Percentiles rank a stretch among this genome's conserved stretches.
Evolutionary conservation across 495 filamentous ascomycete genomes (phyloP).

Genomic region (Penicillium silybi): DNA sequence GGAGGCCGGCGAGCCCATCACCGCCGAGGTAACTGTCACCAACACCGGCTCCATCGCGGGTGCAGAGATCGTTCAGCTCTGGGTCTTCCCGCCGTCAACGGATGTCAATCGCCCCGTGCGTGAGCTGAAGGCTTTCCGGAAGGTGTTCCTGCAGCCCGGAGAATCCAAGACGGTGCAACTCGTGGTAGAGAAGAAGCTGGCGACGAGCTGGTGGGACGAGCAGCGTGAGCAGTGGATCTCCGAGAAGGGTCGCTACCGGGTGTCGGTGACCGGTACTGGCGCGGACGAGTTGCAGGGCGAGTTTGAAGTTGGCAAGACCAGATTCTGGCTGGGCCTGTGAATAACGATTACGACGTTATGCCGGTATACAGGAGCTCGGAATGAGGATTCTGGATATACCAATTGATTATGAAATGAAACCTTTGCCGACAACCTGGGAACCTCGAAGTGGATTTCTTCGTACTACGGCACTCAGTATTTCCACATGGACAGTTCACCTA

Average conservation of each 20-base stretch:
- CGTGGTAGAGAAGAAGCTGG: conserved; percentile 63
- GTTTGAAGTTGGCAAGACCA: conserved; percentile 53
- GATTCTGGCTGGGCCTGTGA: conserved; percentile 52
- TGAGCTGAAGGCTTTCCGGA: conserved; percentile 76
- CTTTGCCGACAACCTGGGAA: too few relatives aligned
- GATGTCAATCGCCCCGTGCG: conserved; percentile 65
- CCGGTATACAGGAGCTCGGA: neutral
- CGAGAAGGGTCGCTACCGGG: conserved; percentile 69
- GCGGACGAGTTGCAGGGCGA: conserved; percentile 36
- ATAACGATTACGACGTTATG: neutral
- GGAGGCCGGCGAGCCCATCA: conserved; percentile 48
- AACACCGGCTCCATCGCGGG: conserved; percentile 65
- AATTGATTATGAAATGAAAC: too few relatives aligned
- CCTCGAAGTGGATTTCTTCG: too few relatives aligned
- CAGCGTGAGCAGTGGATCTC: conserved; percentile 66
- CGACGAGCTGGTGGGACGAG: conserved; percentile 80
- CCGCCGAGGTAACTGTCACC: conserved; percentile 58
- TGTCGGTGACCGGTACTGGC: conserved; percentile 57
- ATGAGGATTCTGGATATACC: too few relatives aligned
- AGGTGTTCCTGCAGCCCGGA: conserved; percentile 64
- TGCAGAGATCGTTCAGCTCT: conserved; percentile 77
- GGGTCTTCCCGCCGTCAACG: conserved; percentile 55
- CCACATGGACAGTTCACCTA: too few relatives aligned
- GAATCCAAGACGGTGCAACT: conserved; percentile 67
- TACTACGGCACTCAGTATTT: too few relatives aligned